Evolutionary conservation across 306 rosid species (phyloP).

Genomic region (Cicer yamashitae): DNA sequence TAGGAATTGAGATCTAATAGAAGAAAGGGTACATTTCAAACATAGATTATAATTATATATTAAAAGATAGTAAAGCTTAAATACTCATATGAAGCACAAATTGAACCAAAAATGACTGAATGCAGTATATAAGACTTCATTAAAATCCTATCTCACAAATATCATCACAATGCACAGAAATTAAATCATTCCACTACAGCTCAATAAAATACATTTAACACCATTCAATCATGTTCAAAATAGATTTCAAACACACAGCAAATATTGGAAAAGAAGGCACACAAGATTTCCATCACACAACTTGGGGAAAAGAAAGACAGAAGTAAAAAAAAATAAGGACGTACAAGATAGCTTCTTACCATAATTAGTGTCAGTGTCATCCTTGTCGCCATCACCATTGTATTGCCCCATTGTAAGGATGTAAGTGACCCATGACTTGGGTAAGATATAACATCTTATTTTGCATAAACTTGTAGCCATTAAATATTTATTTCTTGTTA

Average conservation of each 20-base stretch:
- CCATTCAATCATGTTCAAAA: conserved; percentile 13
- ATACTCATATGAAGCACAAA: conserved; percentile 8
- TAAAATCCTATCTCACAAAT: background rate
- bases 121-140: background rate
- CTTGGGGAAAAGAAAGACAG: background rate
- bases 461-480: background rate
- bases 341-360: conserved; percentile 8
- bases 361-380: background rate
- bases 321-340: background rate
- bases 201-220: background rate
- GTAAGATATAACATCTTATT: conserved; percentile 18
- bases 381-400: conserved; percentile 2
- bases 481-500: background rate
- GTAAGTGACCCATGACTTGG: background rate
- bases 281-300: background rate
- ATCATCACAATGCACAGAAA: conserved; percentile 3
- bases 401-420: background rate
- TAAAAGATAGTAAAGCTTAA: conserved; percentile 11
- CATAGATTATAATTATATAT: conserved; percentile 3
- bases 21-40: background rate
- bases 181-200: background rate
- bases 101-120: conserved; percentile 10
- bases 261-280: background rate
- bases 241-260: background rate
- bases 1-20: conserved; percentile 2